Evolutionary conservation across 352 stramenopile genomes (phyloP), one percentile per base, ranked within the genome.

Genomic region (Phytophthora melonis): DNA sequence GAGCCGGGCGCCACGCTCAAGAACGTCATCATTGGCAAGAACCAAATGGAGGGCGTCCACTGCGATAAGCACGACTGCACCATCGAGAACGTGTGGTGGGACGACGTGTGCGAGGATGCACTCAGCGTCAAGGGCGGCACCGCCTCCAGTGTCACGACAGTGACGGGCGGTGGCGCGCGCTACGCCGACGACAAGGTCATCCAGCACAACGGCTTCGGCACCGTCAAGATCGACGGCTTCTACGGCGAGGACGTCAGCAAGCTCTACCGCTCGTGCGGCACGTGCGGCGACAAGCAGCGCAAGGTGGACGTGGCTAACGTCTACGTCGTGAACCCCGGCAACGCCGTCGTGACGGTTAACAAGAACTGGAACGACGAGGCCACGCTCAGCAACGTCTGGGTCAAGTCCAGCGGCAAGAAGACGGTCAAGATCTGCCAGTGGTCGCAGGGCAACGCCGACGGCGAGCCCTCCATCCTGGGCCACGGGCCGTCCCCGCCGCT

Each of bases 181-280:
- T 70, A 71, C 2, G 80, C 77, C 30, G 65, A 79, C 25, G 80
- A 87, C 75, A 87, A 87, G 66, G 61, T 84, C 23, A 67, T 84
- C 27, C 80, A 84, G 58, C 77, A 72, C 66, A 72, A 72, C 50
- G 66, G 66, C 19, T 52, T 30, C 47, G 66, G 58, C 4, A 72
- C 66, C 8, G 66, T 72, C 50, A 43, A 72, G 34, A 72, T 72
- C 58, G 59, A 72, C 19, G 13, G 54, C 54, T 58, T 58, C 52
- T 41, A 41, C 52, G 52, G 52, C 14, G 30, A 58, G 52, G 45
- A 52, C 23, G 2, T 25, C 23, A 25, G 23, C 23, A 25, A 25
- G 23, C 52, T 58, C 52, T 58, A 58, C 52, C 23, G 52, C 16
- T 58, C 52, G 52, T 58, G 52, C 52, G 52, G 54, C 30, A 49